Conservation (phyloP, 2,329 filamentous ascomycete genomes). For the Fusarium duplospermum region DNA sequence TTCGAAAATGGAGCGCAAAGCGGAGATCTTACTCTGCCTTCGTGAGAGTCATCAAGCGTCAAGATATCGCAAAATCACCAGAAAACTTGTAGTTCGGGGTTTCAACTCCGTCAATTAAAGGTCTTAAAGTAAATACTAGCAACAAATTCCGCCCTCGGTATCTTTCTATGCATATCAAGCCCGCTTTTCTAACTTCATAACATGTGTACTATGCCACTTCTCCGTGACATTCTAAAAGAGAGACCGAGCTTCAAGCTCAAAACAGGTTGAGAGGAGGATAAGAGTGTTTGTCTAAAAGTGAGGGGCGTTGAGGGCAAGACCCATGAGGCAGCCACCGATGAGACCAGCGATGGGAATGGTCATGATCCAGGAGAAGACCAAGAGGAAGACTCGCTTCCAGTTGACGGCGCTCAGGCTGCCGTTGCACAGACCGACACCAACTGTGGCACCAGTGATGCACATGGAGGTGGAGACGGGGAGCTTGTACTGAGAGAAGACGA, state of each 20-base stretch:
- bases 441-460: slow-evolving; percentile 84
- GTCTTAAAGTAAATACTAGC: slow-evolving; percentile 17
- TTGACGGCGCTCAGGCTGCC: slow-evolving; percentile 78
- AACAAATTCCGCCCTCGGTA: slow-evolving; percentile 8
- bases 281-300: slow-evolving; percentile 43
- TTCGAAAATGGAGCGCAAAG: neutral
- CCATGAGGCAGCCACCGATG: slow-evolving; percentile 56
- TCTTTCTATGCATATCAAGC: slow-evolving; percentile 23
- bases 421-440: slow-evolving; percentile 83
- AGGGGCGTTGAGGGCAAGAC: slow-evolving; percentile 54
- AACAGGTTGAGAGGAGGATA: slow-evolving; percentile 10
- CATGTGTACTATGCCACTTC: neutral
- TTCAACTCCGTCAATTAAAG: slow-evolving; percentile 31
- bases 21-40: neutral
- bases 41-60: too few relatives aligned
- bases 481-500: slow-evolving; percentile 79
- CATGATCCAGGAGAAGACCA: slow-evolving; percentile 71
- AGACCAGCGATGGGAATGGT: slow-evolving; percentile 57
- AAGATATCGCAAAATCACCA: neutral
- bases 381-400: slow-evolving; percentile 76
- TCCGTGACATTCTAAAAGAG: slow-evolving; percentile 11
- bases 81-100: neutral
- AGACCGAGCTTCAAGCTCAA: slow-evolving; percentile 5
- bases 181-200: slow-evolving; percentile 23
- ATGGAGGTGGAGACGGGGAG: slow-evolving; percentile 82